Evolutionary conservation across 495 filamentous ascomycete genomes (phyloP).

Genomic region (Podospora bellae-mahoneyi): DNA sequence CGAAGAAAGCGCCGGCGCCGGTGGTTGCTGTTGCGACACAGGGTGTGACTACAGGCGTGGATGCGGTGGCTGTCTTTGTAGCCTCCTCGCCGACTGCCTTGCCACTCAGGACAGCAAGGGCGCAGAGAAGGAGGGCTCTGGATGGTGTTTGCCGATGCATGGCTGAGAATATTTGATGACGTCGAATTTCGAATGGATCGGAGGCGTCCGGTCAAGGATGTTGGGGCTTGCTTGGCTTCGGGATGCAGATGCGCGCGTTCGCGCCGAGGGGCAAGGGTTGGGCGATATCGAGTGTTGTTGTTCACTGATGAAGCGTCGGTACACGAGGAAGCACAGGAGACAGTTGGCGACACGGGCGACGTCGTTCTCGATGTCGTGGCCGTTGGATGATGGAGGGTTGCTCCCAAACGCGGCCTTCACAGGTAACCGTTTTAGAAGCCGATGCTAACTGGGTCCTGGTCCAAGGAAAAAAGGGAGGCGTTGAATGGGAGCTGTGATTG

Average conservation of each 20-base stretch:
- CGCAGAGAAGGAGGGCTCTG: conserved; percentile 16
- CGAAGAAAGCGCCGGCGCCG: conserved; percentile 83
- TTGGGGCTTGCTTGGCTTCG: not conserved
- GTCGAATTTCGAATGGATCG: not conserved
- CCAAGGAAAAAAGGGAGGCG: conserved; percentile 2
- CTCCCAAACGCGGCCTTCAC: not conserved
- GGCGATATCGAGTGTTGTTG: conserved; percentile 6
- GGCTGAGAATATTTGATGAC: conserved; percentile 3
- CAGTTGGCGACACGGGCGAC: not conserved
- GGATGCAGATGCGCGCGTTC: conserved; percentile 14
- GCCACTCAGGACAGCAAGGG: conserved; percentile 22
- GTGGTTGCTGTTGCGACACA: conserved; percentile 77
- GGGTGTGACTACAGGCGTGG: conserved; percentile 47
- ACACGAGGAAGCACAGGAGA: not conserved
- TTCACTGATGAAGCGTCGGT: not conserved
- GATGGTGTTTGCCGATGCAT: conserved; percentile 25
- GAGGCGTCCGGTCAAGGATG: not conserved
- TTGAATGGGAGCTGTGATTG: conserved; percentile 4
- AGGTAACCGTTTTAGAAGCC: not conserved
- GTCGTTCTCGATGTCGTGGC: not conserved
- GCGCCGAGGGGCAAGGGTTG: conserved; percentile 17
- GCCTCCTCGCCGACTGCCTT: conserved; percentile 22
- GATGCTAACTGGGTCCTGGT: not conserved
- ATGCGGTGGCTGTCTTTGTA: conserved; percentile 18
- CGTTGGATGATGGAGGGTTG: conserved; percentile 1